Evolutionary conservation across 2,329 filamentous ascomycete genomes (phyloP), one percentile per base, ranked within the genome.

Genomic region (Colletotrichum lindemuthianum): DNA sequence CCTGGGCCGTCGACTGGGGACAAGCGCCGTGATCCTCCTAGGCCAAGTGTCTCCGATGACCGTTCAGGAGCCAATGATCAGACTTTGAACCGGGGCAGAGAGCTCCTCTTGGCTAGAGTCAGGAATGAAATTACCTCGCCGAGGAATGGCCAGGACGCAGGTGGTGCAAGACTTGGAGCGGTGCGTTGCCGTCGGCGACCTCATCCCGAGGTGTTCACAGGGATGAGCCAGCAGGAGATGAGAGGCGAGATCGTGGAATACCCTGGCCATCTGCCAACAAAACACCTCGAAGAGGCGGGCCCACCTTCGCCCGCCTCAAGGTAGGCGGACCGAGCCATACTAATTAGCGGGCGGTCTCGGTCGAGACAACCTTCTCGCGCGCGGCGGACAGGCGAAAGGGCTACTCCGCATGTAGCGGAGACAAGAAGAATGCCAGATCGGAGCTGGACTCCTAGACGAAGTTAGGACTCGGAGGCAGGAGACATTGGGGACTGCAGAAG

Each of bases 61-160:
- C 40, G 59, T 16, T 52, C 41, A 44, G 45, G 32, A 33, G 39
- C 52, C 52, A 63, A 63, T 52, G 8, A 52, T 24, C n/a, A 32
- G 36, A 36, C 10, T n/a, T 13, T 8, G 24, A 36, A 8, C 5
- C 11, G 12, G 24, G 16, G 33, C 12, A 16, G 16, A 12, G 41
- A 16, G 12, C 9, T 6, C 24, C 33, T 11, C 39, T 36, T 40
- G 16, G 47, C 48, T 16, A 43, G 11, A 37, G 34, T 9, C 40
- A 51, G 32, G 34, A 48, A 48, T 40, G 51, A n/a, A 10, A 10
- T 57, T 9, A 8, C 33, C 59, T 48, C n/a, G 8, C 41, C 51
- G 13, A 15, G 13, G 47, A 48, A 57, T 49, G 41, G 24, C 24
- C 24, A 43, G 13, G 41, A 33, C 10, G 12, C 24, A 33, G 11